Percentiles rank a stretch among this genome's conserved stretches.
Conservation (phyloP, 1,284 basidiomycete genomes). For the Sporisorium graminicola region DNA sequence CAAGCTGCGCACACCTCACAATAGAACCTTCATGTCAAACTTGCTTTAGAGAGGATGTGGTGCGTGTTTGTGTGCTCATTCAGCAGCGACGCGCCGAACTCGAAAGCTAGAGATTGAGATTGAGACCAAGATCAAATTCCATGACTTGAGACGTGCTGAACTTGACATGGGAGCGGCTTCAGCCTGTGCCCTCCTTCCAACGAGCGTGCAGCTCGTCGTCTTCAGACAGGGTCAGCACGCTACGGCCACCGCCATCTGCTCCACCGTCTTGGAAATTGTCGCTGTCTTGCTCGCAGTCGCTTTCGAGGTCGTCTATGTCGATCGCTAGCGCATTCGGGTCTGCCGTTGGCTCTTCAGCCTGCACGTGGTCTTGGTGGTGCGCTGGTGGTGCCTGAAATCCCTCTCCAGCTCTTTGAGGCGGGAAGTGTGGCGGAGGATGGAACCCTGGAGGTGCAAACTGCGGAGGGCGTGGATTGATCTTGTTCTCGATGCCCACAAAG, state of each 20-base stretch:
- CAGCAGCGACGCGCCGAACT: no score
- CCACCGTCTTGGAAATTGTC: neutral
- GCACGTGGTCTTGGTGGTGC: neutral
- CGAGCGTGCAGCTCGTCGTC: conserved; percentile 43
- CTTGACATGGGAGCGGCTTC: neutral
- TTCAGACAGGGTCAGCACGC: conserved; percentile 24
- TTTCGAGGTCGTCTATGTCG: conserved; percentile 38
- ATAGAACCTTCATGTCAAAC: neutral
- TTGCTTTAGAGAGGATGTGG: neutral
- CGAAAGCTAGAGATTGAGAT: no score
- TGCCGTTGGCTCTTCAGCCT: neutral
- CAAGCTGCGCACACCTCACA: neutral
- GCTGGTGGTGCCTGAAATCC: neutral
- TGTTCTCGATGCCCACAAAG: conserved; percentile 82
- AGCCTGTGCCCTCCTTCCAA: conserved; percentile 57
- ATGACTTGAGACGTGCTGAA: no score
- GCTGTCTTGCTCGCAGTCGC: neutral
- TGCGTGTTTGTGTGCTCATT: no score
- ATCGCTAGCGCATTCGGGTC: conserved; percentile 47
- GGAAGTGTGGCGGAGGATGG: neutral
- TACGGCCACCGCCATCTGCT: neutral
- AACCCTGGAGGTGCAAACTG: neutral
- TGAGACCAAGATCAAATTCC: no score
- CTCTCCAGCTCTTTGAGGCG: neutral
- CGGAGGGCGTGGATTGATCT: conserved; percentile 36